Base-by-base conservation (phyloP, 192 early-diverging fungal species). In the Rhizoclosmatium globosum region DNA sequence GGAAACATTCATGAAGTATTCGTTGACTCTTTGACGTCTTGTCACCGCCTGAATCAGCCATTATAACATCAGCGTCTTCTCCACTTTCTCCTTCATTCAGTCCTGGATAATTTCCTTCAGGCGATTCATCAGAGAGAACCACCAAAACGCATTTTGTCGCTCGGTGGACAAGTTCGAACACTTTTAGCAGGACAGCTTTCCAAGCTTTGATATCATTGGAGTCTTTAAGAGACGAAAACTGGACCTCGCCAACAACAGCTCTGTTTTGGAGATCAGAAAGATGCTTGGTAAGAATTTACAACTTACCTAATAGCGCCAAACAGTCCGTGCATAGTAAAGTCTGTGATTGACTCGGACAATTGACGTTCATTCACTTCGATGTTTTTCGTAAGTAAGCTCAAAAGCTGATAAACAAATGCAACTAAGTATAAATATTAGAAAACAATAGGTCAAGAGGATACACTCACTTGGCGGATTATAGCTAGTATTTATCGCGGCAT, bases 1-100 rank as follows among this genome's bases (percentile, higher is more conserved):
- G 87, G 93, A 96, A 98, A 83, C 95, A 97, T 71, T 92, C 93
- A 73, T 94, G 94, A 64, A 98, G 76, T 65, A 97, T 93, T 3
- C 95, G 88, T 76, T 97, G 96, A 69, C 95, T 92, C 19, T 94
- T 93, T 64, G 92, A 78, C 57, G 92, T 80, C 60, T 83, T 60
- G 70, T 84, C 77, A 58, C 68, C 86, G 47, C 83, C 82, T 23
- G 71, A 83, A 21, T 84, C 85, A 3, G 81, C 86, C 47, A 85
- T 87, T 2, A 83, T 59, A 15, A 45, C 57, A 47, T 71, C 80
- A 31, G 56, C 68, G 60, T 53, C 57, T n/a, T 82, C 74, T 43
- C 85, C 83, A 38, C 87, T 80, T 3, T 74, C 83, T 65, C 87
- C 91, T 83, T 95, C 92, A 76, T 93, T 92, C 3, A 92, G 91